Base-by-base conservation (phyloP, 805 yeast genomes). In the Pichia kluyveri region DNA sequence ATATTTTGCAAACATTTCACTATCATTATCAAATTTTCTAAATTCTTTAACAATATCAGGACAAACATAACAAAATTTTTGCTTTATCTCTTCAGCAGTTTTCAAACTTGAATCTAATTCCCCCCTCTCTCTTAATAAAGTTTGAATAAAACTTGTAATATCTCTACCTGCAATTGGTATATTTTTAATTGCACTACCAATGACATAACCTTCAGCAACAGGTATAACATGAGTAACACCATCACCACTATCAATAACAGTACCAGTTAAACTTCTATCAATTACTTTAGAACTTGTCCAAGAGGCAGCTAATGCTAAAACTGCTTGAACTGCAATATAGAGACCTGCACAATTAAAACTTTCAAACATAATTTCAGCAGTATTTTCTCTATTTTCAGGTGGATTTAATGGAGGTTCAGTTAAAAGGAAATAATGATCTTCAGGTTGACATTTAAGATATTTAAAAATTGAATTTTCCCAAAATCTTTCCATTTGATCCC, bases 401-500 rank as follows among this genome's bases (percentile, higher is more conserved):
- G 99, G 97, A 62, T 93, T 93, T 56, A 93, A 77, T 23, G 99
- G 99, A 11, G 99, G 99, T 70, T 93, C 99, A 45, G 99, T 93
- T 57, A 93, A 70, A 49, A 93, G 71, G 68, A 93, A 93, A 63
- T 87, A 89, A 63, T 93, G 99, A 68, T 93, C 99, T 67, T 93
- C 99, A 15, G 99, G 99, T 69, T 93, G 99, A 65, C 98, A 88
- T 66, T 96, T 81, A 58, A 93, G 76, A 65, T 93, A 93, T 70
- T 93, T 91, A 73, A 93, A 93, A 61, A 93, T 90, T 42, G 96
- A 87, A 60, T 86, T 86, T 63, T 93, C 98, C 99, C 99, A 93
- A 68, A 89, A 91, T 64, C 99, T 77, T 68, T 93, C 99, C 99
- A 93, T 93, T 63, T 93, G 97, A 70, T 93, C 99, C 99, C 99